phyloP scores from a whole-genome alignment of 768 basidiomycete genomes.

The Mycena haematopus region DNA sequence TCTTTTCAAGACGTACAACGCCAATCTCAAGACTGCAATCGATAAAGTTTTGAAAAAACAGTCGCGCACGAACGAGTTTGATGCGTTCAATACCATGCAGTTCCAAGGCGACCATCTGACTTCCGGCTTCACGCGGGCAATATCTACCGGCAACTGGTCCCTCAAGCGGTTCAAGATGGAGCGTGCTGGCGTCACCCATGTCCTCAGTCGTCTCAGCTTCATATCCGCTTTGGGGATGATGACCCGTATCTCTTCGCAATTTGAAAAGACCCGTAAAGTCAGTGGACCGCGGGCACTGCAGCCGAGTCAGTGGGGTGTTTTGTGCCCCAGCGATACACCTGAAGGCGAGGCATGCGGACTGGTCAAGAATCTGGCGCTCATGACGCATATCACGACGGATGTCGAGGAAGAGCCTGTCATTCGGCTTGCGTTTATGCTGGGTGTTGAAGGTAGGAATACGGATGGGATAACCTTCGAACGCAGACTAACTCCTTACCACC shows the following conservation, averaged over 20 bases:
- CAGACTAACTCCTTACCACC: slow-evolving; percentile 21
- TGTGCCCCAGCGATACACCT: slow-evolving; percentile 97
- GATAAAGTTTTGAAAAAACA: slow-evolving; percentile 98
- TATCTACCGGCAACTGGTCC: slow-evolving; percentile 99
- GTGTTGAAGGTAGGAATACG: slow-evolving; percentile 80
- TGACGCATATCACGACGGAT: slow-evolving; percentile 99
- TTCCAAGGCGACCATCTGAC: slow-evolving; percentile 98
- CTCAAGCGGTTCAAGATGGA: slow-evolving; percentile 99
- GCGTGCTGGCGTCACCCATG: slow-evolving; percentile 97
- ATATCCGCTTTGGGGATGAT: slow-evolving; percentile 99
- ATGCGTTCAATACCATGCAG: slow-evolving; percentile 92
- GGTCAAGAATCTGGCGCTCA: slow-evolving; percentile 97
- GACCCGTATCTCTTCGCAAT: slow-evolving; percentile 98
- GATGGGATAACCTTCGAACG: neutral
- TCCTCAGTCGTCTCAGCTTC: slow-evolving; percentile 92
- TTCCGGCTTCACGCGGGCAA: slow-evolving; percentile 93
- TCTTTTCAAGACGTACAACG: slow-evolving; percentile 97
- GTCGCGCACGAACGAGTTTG: slow-evolving; percentile 92
- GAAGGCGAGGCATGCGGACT: slow-evolving; percentile 99
- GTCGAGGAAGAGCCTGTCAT: slow-evolving; percentile 96
- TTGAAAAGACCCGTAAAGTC: slow-evolving; percentile 99
- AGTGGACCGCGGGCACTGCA: slow-evolving; percentile 96
- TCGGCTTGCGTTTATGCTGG: slow-evolving; percentile 90
- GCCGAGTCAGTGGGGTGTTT: slow-evolving; percentile 98
- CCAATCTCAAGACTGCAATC: slow-evolving; percentile 92